phyloP scores from a whole-genome alignment of 2,329 filamentous ascomycete genomes.

The Incumbomyces delicatus region DNA sequence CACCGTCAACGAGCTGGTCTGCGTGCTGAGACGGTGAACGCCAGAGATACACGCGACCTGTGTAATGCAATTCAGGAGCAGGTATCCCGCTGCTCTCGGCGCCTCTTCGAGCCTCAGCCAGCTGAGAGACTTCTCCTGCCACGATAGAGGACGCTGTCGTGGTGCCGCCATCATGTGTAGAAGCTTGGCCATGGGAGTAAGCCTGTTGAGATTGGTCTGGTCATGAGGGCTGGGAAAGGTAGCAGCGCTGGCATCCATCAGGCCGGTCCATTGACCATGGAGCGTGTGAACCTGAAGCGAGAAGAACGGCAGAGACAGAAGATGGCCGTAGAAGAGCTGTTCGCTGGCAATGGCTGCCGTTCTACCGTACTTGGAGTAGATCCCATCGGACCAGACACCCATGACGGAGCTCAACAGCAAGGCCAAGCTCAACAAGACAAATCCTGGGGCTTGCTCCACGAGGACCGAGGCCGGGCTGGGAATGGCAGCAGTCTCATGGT shows the following conservation, averaged over 20 bases:
- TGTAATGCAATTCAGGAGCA: constrained; percentile 56
- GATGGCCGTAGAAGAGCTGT: constrained; percentile 85
- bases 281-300: constrained; percentile 31
- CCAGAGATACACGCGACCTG: constrained; percentile 93
- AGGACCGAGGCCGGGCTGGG: constrained; percentile 28
- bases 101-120: constrained; percentile 19
- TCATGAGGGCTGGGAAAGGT: constrained; percentile 30
- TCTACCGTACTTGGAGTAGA: constrained; percentile 71
- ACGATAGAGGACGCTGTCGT: background rate
- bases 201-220: background rate
- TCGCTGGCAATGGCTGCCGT: constrained; percentile 68
- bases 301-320: constrained; percentile 38
- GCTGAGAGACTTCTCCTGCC: background rate
- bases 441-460: constrained; percentile 48
- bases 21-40: constrained; percentile 85
- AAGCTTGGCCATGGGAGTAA: constrained; percentile 22
- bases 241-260: constrained; percentile 53
- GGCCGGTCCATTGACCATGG: constrained; percentile 12
- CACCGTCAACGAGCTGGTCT: constrained; percentile 83
- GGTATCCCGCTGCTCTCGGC: constrained; percentile 26
- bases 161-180: background rate
- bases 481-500: constrained; percentile 17
- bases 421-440: constrained; percentile 73
- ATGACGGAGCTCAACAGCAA: constrained; percentile 88
- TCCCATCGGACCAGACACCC: constrained; percentile 88